These are phyloP conservation scores for Leptoxyphium fumago DNA, from an alignment of 2,329 filamentous ascomycete species.

Conservation along the genomic window DNA sequence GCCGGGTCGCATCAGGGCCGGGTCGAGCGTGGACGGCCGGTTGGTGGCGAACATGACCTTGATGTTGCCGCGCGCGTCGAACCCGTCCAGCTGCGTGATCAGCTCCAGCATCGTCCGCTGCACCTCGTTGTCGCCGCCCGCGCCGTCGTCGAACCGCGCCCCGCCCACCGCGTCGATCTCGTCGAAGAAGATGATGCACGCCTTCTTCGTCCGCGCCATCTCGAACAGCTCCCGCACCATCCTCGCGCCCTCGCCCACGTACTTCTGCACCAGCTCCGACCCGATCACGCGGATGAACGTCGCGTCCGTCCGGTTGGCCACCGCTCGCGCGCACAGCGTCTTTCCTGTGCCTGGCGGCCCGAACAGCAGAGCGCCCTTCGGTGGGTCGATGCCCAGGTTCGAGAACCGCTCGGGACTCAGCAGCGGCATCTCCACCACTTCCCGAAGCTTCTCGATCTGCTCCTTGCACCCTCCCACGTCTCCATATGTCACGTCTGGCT, in stretches of 20 bases:
- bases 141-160: conserved; percentile 90
- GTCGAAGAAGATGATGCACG: conserved; percentile 99
- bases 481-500: conserved; percentile 96
- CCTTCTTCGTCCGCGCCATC: conserved; percentile 99
- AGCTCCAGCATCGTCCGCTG: conserved; percentile 96
- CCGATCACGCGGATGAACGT: conserved; percentile 98
- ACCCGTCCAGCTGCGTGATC: conserved; percentile 92
- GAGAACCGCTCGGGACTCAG: conserved; percentile 94
- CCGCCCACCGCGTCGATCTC: conserved; percentile 95
- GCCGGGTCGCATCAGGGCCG: conserved; percentile 91
- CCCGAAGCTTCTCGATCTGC: conserved; percentile 96
- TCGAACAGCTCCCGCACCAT: conserved; percentile 99
- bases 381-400: conserved; percentile 95
- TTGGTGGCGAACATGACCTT: conserved; percentile 99
- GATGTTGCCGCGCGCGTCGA: conserved; percentile 93
- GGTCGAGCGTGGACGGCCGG: conserved; percentile 85
- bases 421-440: conserved; percentile 97
- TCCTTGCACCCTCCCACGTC: conserved; percentile 99
- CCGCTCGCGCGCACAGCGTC: conserved; percentile 91
- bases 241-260: conserved; percentile 91
- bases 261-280: conserved; percentile 95
- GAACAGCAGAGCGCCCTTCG: conserved; percentile 92
- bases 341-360: conserved; percentile 97
- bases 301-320: conserved; percentile 93
- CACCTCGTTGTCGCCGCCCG: conserved; percentile 93